Base-by-base conservation (phyloP, 441 rosid genomes). In the Bruguiera hainesii region DNA sequence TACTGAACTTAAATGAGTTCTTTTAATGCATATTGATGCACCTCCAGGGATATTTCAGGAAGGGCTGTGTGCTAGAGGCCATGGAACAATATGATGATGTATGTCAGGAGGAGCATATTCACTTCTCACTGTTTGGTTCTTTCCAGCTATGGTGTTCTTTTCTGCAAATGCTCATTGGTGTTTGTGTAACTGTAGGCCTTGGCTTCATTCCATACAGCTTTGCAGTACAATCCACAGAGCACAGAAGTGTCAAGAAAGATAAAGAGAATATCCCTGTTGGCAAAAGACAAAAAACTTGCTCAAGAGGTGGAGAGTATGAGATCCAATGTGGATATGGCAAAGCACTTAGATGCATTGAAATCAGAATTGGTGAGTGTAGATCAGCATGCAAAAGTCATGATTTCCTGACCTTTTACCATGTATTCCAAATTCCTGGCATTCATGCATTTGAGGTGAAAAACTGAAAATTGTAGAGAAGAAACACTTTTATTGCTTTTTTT, bases 41-140 rank as follows among this genome's bases (percentile, higher is more conserved):
- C 63, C 30, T 60, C 20, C 78, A 94, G 99, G 97, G 97, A 6
- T 85, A 91, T 83, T 94, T 89, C 83, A 86, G 98, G 74, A 94
- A 89, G 84, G 99, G 98, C 19, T 94, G 94, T 76, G 83, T 91
- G 68, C 83, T 94, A 69, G 99, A 94, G 80, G 92, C 96, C 68
- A 91, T 94, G 99, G 98, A 88, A 68, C 90, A 69, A 76, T 91
- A 89, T 68, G 93, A 89, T 50, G 94, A 94, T 74, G 99, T 94
- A 79, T 71, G 73, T 66, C 73, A 46, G 35, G 57, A 61, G 65
- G 63, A 65, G 72, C 60, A 49, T 31, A 25, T 65, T 21, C 63
- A 20, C 50, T 18, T 52, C 15, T 61, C 39, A 53, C 49, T 61
- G 10, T 67, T 66, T 18, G 4, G 58, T 39, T 20, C 49, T 26